phyloP scores from a whole-genome alignment of 257 asterid genomes.

The Capsicum rhomboideum region DNA sequence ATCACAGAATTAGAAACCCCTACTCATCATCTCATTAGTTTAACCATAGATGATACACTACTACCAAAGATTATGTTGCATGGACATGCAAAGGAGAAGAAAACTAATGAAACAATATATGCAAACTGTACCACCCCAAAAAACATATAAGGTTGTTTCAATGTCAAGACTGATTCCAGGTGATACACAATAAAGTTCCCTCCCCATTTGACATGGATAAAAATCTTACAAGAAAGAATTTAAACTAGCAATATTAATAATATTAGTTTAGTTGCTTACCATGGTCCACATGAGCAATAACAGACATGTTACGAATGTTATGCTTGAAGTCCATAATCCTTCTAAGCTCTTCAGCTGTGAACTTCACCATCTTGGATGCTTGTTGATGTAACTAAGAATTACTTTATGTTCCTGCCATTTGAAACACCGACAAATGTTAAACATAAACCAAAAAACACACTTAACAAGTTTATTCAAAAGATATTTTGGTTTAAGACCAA shows the following conservation, averaged over 20 bases:
- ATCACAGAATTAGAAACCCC: background rate
- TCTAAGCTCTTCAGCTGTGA: conserved; percentile 32
- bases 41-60: background rate
- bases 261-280: conserved; percentile 7
- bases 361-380: conserved; percentile 31
- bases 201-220: background rate
- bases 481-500: background rate
- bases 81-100: background rate
- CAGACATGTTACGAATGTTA: conserved; percentile 40
- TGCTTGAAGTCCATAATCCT: conserved; percentile 37
- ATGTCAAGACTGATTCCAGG: background rate
- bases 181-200: background rate
- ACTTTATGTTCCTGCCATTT: background rate
- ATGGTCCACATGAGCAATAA: conserved; percentile 42
- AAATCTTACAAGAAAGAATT: background rate
- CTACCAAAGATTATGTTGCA: background rate
- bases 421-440: background rate
- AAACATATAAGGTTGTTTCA: too few species aligned
- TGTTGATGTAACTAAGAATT: background rate
- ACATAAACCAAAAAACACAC: background rate
- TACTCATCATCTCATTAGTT: background rate
- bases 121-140: background rate
- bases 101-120: background rate
- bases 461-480: background rate
- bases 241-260: background rate